Evolutionary conservation across 306 rosid species (phyloP).

Genomic region (Neltuma alba): DNA sequence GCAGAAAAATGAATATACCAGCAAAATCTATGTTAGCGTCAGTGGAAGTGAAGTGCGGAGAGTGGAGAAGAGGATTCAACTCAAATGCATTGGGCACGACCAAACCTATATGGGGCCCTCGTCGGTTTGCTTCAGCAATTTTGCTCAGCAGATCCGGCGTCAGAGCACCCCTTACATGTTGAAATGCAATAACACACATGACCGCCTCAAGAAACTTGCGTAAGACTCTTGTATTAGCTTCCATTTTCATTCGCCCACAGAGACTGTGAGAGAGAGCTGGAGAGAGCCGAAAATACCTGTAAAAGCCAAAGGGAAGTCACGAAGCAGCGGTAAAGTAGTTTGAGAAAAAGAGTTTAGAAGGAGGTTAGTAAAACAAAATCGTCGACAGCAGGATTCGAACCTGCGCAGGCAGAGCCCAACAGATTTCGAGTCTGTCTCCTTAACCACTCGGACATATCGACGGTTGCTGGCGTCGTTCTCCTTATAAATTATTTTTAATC

Average conservation of each 20-base stretch:
- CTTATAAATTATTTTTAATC: no score
- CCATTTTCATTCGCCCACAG: neutral
- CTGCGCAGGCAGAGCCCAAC: conserved; percentile 22
- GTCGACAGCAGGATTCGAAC: conserved; percentile 27
- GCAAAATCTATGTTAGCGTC: conserved; percentile 39
- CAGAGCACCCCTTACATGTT: conserved; percentile 42
- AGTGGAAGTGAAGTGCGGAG: conserved; percentile 33
- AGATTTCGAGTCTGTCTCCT: conserved; percentile 25
- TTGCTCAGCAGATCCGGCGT: neutral
- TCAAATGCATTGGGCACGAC: conserved; percentile 51
- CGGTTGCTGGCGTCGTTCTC: no score
- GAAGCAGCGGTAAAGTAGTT: neutral
- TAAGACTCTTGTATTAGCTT: no score
- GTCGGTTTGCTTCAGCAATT: conserved; percentile 28
- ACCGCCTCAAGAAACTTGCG: no score
- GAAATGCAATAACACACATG: no score
- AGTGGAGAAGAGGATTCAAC: conserved; percentile 47
- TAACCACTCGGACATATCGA: conserved; percentile 27
- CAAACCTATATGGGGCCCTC: conserved; percentile 51
- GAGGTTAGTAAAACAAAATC: neutral
- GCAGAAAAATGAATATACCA: conserved; percentile 15
- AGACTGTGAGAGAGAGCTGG: no score
- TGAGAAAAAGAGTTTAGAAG: no score
- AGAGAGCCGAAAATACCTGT: neutral
- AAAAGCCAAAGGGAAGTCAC: neutral